Conservation (phyloP, 2,329 filamentous ascomycete genomes). For the Penicillium sp. region DNA sequence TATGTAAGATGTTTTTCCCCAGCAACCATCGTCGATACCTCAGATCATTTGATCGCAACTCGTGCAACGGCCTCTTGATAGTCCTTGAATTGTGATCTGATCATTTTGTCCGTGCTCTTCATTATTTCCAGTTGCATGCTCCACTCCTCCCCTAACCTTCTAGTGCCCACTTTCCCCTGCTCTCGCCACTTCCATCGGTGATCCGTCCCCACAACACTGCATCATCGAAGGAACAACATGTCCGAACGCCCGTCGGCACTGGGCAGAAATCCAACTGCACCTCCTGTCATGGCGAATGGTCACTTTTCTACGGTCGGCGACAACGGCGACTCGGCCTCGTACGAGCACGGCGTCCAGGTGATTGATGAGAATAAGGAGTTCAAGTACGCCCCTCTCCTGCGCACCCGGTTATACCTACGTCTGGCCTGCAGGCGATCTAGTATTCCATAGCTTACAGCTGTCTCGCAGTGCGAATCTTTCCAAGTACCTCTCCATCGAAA, state of each 20-base stretch:
- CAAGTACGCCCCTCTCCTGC: constrained; percentile 60
- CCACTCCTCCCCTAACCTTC: constrained; percentile 11
- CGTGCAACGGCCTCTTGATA: constrained; percentile 18
- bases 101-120: not conserved
- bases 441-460: constrained; percentile 10
- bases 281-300: constrained; percentile 42
- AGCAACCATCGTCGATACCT: constrained; percentile 19
- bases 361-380: constrained; percentile 95
- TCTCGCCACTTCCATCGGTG: constrained; percentile 13
- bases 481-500: constrained; percentile 72
- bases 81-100: constrained; percentile 1
- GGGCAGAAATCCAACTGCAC: constrained; percentile 30
- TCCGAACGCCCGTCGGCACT: constrained; percentile 23
- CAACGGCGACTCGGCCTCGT: constrained; percentile 44
- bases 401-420: not conserved
- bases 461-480: constrained; percentile 63
- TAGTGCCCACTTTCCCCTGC: constrained; percentile 11
- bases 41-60: constrained; percentile 15
- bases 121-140: constrained; percentile 5
- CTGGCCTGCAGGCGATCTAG: not conserved
- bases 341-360: constrained; percentile 93
- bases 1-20: constrained; percentile 21
- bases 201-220: constrained; percentile 17
- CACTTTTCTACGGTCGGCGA: constrained; percentile 44
- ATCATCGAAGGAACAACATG: constrained; percentile 17